A percentile compares a stretch with the other conserved stretches of the same genome.
These are phyloP conservation scores for Meredithiella fracta DNA, from an alignment of 2,329 filamentous ascomycete species.

Conservation along the genomic window DNA sequence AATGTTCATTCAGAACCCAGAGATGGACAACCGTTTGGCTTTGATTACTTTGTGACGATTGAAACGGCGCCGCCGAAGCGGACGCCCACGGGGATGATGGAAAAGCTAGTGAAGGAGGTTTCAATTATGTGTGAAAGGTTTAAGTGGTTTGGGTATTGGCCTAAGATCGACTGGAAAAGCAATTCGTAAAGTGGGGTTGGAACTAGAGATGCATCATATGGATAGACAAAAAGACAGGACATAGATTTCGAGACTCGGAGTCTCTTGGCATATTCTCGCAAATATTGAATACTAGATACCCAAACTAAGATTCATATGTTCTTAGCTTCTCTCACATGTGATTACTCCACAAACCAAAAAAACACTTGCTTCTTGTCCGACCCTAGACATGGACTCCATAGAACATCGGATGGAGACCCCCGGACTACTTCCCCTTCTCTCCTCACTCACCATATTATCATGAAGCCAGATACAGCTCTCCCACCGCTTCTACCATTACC, in stretches of 20 bases:
- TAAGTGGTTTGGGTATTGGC: conserved; percentile 57
- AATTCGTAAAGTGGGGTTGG: neutral
- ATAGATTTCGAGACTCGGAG: too few relatives aligned
- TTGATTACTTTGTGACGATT: conserved; percentile 12
- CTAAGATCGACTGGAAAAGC: conserved; percentile 11
- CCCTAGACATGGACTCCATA: too few relatives aligned
- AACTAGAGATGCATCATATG: neutral
- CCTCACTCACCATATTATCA: neutral
- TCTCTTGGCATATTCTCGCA: too few relatives aligned
- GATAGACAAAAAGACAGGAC: too few relatives aligned
- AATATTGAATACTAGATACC: too few relatives aligned
- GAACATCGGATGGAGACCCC: too few relatives aligned
- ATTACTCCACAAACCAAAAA: too few relatives aligned
- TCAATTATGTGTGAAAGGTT: conserved; percentile 40
- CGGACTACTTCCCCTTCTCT: neutral
- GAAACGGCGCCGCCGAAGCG: conserved; percentile 9
- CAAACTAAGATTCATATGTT: too few relatives aligned
- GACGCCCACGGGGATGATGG: conserved; percentile 26
- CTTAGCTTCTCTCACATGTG: too few relatives aligned
- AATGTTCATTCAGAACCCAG: conserved; percentile 12
- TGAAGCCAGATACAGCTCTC: neutral
- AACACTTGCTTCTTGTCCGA: too few relatives aligned
- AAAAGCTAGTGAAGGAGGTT: conserved; percentile 43
- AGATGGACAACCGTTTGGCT: conserved; percentile 10
- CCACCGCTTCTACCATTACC: neutral